These are phyloP conservation scores for Trichoderma sp. DNA, from an alignment of 2,329 filamentous ascomycete genomes.

Conservation along the genomic window DNA sequence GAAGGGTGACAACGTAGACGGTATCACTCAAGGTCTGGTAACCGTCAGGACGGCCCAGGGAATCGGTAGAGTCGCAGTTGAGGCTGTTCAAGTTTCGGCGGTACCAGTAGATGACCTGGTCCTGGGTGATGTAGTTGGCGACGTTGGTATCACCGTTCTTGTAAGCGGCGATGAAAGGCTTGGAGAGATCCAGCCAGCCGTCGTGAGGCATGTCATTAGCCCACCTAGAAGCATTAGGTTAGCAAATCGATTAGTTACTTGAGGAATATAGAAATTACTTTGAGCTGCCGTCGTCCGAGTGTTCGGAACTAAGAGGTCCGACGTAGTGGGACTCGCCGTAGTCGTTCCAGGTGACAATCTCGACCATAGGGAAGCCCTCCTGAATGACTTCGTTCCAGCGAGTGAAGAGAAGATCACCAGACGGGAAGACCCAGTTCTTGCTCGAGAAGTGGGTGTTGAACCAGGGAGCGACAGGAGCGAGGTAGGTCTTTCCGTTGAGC, in stretches of 20 bases:
- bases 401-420: slow-evolving; percentile 59
- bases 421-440: slow-evolving; percentile 60
- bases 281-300: slow-evolving; percentile 40
- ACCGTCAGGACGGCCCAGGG: slow-evolving; percentile 53
- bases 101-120: slow-evolving; percentile 59
- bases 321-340: slow-evolving; percentile 60
- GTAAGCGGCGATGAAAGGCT: slow-evolving; percentile 56
- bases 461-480: slow-evolving; percentile 47
- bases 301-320: slow-evolving; percentile 48
- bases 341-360: slow-evolving; percentile 38
- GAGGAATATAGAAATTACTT: no score
- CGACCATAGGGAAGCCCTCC: slow-evolving; percentile 49
- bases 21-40: slow-evolving; percentile 51
- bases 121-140: slow-evolving; percentile 47
- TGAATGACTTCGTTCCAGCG: slow-evolving; percentile 54
- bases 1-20: slow-evolving; percentile 55
- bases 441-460: slow-evolving; percentile 50
- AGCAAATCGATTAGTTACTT: no score
- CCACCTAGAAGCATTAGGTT: slow-evolving; percentile 47
- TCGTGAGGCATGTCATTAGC: slow-evolving; percentile 51
- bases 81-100: slow-evolving; percentile 49
- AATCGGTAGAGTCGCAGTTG: slow-evolving; percentile 56
- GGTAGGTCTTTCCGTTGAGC: slow-evolving; percentile 48
- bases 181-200: slow-evolving; percentile 56
- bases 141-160: slow-evolving; percentile 46